phyloP scores from a whole-genome alignment of 2,329 filamentous ascomycete species.

The Ophiostoma novo-ulmi region DNA sequence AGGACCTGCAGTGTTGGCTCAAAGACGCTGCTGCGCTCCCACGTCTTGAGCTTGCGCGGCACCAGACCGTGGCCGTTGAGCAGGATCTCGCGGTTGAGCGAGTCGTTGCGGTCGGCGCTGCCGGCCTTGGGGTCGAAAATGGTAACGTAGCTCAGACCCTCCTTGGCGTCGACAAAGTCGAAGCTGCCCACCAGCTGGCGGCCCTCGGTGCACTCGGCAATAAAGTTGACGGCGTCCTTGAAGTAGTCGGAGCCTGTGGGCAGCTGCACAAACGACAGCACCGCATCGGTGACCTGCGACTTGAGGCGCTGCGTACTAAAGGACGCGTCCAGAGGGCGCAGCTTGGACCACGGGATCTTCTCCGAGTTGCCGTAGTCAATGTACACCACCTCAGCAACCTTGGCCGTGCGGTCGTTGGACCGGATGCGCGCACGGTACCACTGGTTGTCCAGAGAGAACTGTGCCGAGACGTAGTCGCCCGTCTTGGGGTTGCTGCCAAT shows the following conservation, averaged over 20 bases:
- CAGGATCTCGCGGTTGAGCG: slow-evolving; percentile 84
- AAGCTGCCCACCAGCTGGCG: slow-evolving; percentile 84
- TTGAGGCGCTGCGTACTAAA: slow-evolving; percentile 80
- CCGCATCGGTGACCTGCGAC: slow-evolving; percentile 80
- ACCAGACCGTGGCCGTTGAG: slow-evolving; percentile 84
- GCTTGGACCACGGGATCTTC: slow-evolving; percentile 73
- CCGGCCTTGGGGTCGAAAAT: slow-evolving; percentile 71
- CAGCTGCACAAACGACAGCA: slow-evolving; percentile 83
- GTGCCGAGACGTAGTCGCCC: slow-evolving; percentile 84
- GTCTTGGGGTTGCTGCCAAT: slow-evolving; percentile 76
- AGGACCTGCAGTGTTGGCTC: slow-evolving; percentile 66
- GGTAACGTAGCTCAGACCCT: slow-evolving; percentile 79
- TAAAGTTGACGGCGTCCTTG: slow-evolving; percentile 68
- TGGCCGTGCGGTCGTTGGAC: slow-evolving; percentile 84
- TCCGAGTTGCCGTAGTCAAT: slow-evolving; percentile 97
- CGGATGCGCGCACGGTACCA: slow-evolving; percentile 94
- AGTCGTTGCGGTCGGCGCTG: slow-evolving; percentile 61
- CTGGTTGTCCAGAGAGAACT: slow-evolving; percentile 80
- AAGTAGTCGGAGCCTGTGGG: slow-evolving; percentile 75
- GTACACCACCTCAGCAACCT: slow-evolving; percentile 86
- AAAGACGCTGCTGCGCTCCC: slow-evolving; percentile 71
- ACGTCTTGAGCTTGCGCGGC: slow-evolving; percentile 81
- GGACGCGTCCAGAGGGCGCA: slow-evolving; percentile 72
- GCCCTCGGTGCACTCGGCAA: slow-evolving; percentile 68
- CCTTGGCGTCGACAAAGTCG: slow-evolving; percentile 72